phyloP scores from a whole-genome alignment of 2,329 filamentous ascomycete species.

The Hymenoscyphus scutula region DNA sequence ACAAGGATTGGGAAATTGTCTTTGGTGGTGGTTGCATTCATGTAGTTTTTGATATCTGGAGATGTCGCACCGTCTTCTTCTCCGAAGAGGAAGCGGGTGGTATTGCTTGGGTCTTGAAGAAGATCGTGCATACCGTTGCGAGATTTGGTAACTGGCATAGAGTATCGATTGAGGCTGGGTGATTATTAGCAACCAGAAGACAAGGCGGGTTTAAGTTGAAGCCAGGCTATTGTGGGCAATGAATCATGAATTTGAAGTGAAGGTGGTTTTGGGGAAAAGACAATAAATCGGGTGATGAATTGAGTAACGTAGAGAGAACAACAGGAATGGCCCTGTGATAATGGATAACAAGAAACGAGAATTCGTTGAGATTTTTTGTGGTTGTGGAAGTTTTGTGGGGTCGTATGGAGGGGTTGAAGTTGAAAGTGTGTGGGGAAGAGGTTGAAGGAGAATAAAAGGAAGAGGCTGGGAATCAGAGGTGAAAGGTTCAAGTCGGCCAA shows the following conservation, averaged over 20 bases:
- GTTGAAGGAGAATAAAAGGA: not conserved
- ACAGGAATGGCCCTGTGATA: not conserved
- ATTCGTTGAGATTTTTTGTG: not conserved
- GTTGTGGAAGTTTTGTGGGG: no score
- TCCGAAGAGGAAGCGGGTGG: constrained; percentile 80
- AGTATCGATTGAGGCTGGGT: constrained; percentile 79
- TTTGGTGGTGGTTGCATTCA: constrained; percentile 70
- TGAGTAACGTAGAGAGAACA: not conserved
- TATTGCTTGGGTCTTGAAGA: constrained; percentile 76
- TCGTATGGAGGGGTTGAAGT: not conserved
- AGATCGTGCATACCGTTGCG: constrained; percentile 66
- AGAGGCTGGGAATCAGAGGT: not conserved
- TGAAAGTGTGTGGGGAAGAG: not conserved
- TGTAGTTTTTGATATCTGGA: constrained; percentile 63
- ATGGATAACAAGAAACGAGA: constrained; percentile 2
- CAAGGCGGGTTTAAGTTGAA: constrained; percentile 2
- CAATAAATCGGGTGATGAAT: constrained; percentile 3
- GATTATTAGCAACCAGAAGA: constrained; percentile 24
- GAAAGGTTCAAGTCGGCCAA: constrained; percentile 1
- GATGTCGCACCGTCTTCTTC: constrained; percentile 60
- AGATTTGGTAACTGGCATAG: constrained; percentile 80
- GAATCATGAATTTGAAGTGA: constrained; percentile 14
- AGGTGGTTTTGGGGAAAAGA: not conserved
- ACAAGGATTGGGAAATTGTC: constrained; percentile 86
- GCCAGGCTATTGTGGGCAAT: not conserved